Evolutionary conservation across 768 basidiomycete genomes (phyloP), one percentile per base, ranked within the genome.

Genomic region (Sistotremastrum suecicum): DNA sequence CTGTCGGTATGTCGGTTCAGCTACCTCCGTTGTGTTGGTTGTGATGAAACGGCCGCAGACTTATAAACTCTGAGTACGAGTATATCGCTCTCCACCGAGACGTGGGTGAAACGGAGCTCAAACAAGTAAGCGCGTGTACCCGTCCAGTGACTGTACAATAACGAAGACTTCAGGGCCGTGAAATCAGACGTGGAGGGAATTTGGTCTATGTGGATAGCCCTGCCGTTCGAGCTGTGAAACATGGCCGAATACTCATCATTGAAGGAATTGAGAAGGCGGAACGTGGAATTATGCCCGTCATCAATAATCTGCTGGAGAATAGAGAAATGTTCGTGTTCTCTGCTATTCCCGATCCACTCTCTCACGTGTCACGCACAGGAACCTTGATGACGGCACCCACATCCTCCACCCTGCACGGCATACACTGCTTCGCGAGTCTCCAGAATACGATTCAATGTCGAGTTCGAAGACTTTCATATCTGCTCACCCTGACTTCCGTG

Each of bases 191-290:
- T 5, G 78, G 78, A 34, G 77, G 78, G 34, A 77, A 72, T 48
- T 62, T 80, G 2, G 67, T 74, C n/a, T 80, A 80, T 53, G 73
- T 78, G 12, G 78, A 82, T 55, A 80, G 77, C 53, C 71, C 78
- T 3, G 74, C 78, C 1, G 79, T 80, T 0, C 70, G 70, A 39
- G 79, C 79, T 4, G 78, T 75, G 20, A 82, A 80, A 53, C 65
- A 74, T 52, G 79, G 79, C 5, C 70, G 78, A 1, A 55, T 82
- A 29, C 64, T 82, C 29, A 78, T 82, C 42, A 58, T 80, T 41
- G 79, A 82, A 54, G 79, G 79, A 12, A 75, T 80, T 55, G 79
- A 82, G 56, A 80, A 80, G 58, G 78, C 78, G 5, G 78, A 80
- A 52, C 69, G 79, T 28, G 79, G 79, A 31, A 82, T 80, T 30